Conservation (phyloP, 1,284 basidiomycete species). For the Trichosporon coremiiforme region DNA sequence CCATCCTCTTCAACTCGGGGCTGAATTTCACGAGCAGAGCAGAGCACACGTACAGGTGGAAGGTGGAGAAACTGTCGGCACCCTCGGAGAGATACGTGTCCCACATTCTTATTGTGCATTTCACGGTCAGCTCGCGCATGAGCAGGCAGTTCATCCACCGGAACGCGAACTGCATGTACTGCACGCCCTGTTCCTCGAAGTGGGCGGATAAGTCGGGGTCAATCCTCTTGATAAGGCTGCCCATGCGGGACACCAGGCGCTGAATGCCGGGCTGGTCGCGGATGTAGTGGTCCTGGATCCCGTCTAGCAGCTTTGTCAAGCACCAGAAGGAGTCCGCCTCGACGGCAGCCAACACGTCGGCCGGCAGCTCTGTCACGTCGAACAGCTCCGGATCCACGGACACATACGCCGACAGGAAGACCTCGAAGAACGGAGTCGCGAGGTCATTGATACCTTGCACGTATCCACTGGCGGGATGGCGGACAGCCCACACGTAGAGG, state of each 20-base stretch:
- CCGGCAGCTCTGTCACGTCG: constrained; percentile 72
- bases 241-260: constrained; percentile 85
- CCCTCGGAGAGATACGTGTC: constrained; percentile 91
- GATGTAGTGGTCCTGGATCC: constrained; percentile 97
- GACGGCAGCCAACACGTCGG: constrained; percentile 71
- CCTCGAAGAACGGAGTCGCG: constrained; percentile 91
- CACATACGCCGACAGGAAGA: constrained; percentile 64
- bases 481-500: constrained; percentile 94
- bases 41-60: constrained; percentile 93
- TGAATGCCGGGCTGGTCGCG: constrained; percentile 93
- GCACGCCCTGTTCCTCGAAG: constrained; percentile 83
- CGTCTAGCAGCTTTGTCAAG: constrained; percentile 85
- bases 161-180: constrained; percentile 98
- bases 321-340: constrained; percentile 98
- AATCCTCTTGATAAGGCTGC: constrained; percentile 85
- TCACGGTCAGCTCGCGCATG: constrained; percentile 93
- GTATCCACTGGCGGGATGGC: constrained; percentile 93
- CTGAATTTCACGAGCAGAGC: constrained; percentile 93
- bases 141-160: constrained; percentile 98
- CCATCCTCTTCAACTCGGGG: constrained; percentile 85
- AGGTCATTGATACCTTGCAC: constrained; percentile 98
- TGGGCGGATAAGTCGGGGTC: constrained; percentile 83
- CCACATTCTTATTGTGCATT: constrained; percentile 97
- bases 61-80: constrained; percentile 91
- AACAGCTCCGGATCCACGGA: constrained; percentile 82